phyloP scores from a whole-genome alignment of 1,284 basidiomycete species.

The Agroathelia rolfsii region DNA sequence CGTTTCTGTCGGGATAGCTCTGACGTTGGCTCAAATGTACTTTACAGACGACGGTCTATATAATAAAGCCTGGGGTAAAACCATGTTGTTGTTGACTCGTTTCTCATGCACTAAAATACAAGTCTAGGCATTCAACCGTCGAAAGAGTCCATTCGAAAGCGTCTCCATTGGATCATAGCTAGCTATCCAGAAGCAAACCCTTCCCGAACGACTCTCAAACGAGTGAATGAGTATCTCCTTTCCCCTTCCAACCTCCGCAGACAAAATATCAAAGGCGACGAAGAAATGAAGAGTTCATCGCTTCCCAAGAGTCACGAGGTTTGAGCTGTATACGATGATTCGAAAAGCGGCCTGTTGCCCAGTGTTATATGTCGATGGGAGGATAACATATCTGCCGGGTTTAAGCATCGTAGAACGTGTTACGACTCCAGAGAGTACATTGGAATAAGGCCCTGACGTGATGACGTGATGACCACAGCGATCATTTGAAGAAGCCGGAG shows the following conservation, averaged over 20 bases:
- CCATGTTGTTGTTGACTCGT: constrained; percentile 2
- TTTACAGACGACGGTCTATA: constrained; percentile 43
- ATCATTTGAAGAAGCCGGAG: constrained; percentile 13
- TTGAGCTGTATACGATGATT: constrained; percentile 49
- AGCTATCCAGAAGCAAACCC: constrained; percentile 67
- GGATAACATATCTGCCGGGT: constrained; percentile 58
- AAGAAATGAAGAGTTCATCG: too few relatives aligned
- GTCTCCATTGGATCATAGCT: constrained; percentile 76
- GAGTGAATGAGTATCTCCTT: constrained; percentile 70
- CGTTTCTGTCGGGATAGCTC: constrained; percentile 49
- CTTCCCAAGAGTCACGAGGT: too few relatives aligned
- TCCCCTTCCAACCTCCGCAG: constrained; percentile 21
- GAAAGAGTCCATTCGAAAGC: constrained; percentile 53
- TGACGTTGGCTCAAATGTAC: constrained; percentile 46
- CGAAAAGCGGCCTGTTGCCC: constrained; percentile 50
- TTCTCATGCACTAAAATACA: constrained; percentile 7
- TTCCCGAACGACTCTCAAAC: constrained; percentile 63
- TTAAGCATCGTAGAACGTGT: constrained; percentile 42
- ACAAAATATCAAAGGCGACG: too few relatives aligned
- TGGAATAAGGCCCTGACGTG: constrained; percentile 73
- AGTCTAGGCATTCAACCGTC: constrained; percentile 11
- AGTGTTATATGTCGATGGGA: constrained; percentile 65
- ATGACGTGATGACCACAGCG: constrained; percentile 35
- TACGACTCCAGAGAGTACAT: constrained; percentile 60
- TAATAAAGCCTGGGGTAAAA: constrained; percentile 1